Percentiles rank a stretch among this genome's conserved stretches.
phyloP scores from a whole-genome alignment of 495 filamentous ascomycete genomes.

The Aspergillus hancockii region DNA sequence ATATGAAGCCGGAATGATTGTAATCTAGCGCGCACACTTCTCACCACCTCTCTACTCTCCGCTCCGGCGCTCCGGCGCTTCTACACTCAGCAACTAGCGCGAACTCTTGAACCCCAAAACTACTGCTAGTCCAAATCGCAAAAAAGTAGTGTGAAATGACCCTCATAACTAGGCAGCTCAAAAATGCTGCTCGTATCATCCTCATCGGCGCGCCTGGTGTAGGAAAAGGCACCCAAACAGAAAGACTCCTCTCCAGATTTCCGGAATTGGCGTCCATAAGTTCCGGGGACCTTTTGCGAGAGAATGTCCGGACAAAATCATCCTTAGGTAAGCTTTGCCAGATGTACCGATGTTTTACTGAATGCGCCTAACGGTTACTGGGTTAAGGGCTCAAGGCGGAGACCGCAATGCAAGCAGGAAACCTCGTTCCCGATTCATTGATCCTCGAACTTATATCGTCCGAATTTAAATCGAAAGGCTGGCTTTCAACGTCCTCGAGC shows the following conservation, averaged over 20 bases:
- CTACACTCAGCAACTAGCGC: neutral
- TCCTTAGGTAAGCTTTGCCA: conserved; percentile 65
- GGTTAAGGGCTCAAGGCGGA: conserved; percentile 81
- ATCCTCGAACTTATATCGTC: conserved; percentile 90
- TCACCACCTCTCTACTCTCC: conserved; percentile 12
- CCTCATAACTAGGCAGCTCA: conserved; percentile 52
- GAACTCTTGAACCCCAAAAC: neutral
- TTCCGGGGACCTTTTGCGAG: conserved; percentile 86
- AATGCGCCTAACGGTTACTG: conserved; percentile 14
- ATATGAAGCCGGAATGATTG: conserved; percentile 1
- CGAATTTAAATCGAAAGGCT: conserved; percentile 80
- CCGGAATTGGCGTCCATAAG: conserved; percentile 89
- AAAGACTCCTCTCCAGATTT: conserved; percentile 80
- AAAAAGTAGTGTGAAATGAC: conserved; percentile 21
- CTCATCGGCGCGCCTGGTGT: conserved; percentile 90
- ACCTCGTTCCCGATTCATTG: conserved; percentile 82
- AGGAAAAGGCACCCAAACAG: conserved; percentile 94
- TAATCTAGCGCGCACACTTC: conserved; percentile 1
- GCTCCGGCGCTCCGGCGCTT: too few relatives aligned
- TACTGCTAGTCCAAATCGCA: neutral
- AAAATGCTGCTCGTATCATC: conserved; percentile 86
- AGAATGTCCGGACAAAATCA: conserved; percentile 88
- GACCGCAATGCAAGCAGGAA: conserved; percentile 77
- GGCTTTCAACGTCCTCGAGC: conserved; percentile 54
- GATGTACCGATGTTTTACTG: neutral